Evolutionary conservation across 352 stramenopile genomes (phyloP), one percentile per base, ranked within the genome.

Genomic region (Aphanomyces euteiches): DNA sequence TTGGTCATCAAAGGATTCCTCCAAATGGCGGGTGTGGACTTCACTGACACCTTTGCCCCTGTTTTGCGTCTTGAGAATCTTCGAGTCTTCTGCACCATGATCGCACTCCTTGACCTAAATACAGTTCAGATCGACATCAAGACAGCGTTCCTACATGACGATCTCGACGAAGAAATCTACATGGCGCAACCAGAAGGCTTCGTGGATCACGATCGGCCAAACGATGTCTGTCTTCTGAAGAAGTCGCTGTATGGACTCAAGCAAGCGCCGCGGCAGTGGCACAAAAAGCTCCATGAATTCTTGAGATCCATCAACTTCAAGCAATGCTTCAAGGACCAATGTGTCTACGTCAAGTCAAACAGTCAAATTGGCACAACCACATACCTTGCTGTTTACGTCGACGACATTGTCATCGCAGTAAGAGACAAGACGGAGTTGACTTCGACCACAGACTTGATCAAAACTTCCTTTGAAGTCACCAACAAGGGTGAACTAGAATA

Each of bases 201-300:
- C 17, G 36, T 28, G 36, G 36, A 58, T 28, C 28, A 0, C 28
- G 28, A 19, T 28, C 17, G 36, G 36, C 17, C 50, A 58, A 13
- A 17, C 50, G 17, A 17, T 15, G 34, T 45, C 47, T 38, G 56
- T 15, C 34, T 41, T 45, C 56, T 39, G 0, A 17, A 10, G 19
- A 19, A 15, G 28, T 28, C 28, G 17, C 34, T 64, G 2, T 64
- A 64, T 64, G 56, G 19, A 47, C 15, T 15, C 37, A 64, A 64
- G 50, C 50, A 58, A 28, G 50, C 50, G 15, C 50, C 50, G 21
- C 50, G 50, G 17, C 50, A 37, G 50, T 58, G 50, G 50, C 36
- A 58, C 21, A 17, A 58, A 19, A 58, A 17, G 43, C 43, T 50
- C 17, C 10, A n/a, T 50, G 17, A 12, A 50, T 50, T 12, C 43